Conservation (phyloP, 805 yeast genomes). For the Ogataea philodendri region DNA sequence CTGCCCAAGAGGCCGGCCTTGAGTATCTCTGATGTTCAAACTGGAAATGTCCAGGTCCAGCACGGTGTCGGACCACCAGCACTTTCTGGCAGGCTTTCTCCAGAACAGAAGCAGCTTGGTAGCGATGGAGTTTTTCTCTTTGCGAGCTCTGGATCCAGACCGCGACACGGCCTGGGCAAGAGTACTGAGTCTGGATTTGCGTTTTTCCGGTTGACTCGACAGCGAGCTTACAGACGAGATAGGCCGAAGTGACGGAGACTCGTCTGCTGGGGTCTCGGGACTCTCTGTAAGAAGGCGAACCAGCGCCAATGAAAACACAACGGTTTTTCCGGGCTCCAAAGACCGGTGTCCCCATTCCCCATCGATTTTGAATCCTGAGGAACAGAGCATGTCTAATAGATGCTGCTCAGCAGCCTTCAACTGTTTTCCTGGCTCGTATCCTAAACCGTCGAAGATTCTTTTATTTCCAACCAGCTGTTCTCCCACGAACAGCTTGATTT, state of each 20-base stretch:
- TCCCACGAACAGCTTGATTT: constrained; percentile 73
- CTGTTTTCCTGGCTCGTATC: constrained; percentile 50
- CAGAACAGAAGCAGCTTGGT: constrained; percentile 81
- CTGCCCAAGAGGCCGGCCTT: constrained; percentile 33
- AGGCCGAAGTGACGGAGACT: constrained; percentile 36
- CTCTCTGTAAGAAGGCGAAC: constrained; percentile 48
- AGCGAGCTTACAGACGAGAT: constrained; percentile 23
- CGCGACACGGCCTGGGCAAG: constrained; percentile 59
- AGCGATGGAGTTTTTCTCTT: constrained; percentile 38
- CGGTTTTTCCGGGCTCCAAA: constrained; percentile 84
- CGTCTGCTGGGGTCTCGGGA: constrained; percentile 16
- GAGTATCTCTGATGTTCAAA: constrained; percentile 24
- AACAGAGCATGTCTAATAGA: constrained; percentile 88
- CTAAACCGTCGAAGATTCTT: constrained; percentile 78
- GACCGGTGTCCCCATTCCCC: constrained; percentile 87
- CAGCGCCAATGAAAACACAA: constrained; percentile 78
- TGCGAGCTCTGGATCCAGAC: constrained; percentile 36
- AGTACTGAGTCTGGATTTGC: constrained; percentile 57
- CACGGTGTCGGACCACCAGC: constrained; percentile 89
- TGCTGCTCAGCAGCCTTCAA: constrained; percentile 93
- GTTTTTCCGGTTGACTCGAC: constrained; percentile 29
- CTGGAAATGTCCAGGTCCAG: constrained; percentile 42
- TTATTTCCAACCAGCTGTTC: constrained; percentile 53
- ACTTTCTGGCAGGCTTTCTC: constrained; percentile 97
- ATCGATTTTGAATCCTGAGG: constrained; percentile 70